Evolutionary conservation across 352 stramenopile species (phyloP).

Genomic region (Aphanomyces invadans): DNA sequence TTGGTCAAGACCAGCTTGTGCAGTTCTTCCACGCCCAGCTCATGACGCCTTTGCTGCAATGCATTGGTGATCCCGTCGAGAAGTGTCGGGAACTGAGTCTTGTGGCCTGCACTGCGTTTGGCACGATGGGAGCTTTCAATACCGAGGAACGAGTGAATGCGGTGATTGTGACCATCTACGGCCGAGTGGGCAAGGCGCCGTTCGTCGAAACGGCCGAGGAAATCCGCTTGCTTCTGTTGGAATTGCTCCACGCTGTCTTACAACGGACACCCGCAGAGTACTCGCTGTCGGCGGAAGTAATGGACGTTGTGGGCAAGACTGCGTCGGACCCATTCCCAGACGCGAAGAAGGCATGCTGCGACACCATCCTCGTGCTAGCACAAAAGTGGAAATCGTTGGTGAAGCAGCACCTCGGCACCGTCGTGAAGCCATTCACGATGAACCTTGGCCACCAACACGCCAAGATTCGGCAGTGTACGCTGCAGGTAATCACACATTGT

Average conservation of each 20-base stretch:
- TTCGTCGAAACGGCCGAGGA: constrained; percentile 76
- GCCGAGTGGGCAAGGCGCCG: constrained; percentile 64
- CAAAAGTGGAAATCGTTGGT: constrained; percentile 46
- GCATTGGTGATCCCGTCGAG: constrained; percentile 45
- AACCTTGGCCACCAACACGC: constrained; percentile 81
- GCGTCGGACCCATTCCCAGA: constrained; percentile 71
- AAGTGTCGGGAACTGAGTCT: constrained; percentile 52
- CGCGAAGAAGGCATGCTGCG: constrained; percentile 63
- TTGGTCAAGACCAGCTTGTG: constrained; percentile 14
- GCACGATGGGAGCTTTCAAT: neutral
- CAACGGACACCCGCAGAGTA: constrained; percentile 27
- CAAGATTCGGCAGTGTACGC: constrained; percentile 55
- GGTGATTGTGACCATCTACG: constrained; percentile 39
- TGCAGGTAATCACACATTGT: constrained; percentile 36
- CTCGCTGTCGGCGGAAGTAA: constrained; percentile 40
- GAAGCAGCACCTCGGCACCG: constrained; percentile 54
- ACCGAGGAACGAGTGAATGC: constrained; percentile 30
- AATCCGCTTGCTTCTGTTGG: constrained; percentile 62
- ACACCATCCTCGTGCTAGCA: constrained; percentile 52
- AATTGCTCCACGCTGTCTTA: constrained; percentile 46
- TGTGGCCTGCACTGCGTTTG: neutral
- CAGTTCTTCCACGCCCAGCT: constrained; percentile 20
- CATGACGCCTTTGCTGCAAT: constrained; percentile 6
- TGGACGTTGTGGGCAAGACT: constrained; percentile 65
- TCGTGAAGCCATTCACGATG: constrained; percentile 52